These are phyloP conservation scores for Stenogyne calaminthoides DNA, from an alignment of 305 asterid species.

Conservation along the genomic window DNA sequence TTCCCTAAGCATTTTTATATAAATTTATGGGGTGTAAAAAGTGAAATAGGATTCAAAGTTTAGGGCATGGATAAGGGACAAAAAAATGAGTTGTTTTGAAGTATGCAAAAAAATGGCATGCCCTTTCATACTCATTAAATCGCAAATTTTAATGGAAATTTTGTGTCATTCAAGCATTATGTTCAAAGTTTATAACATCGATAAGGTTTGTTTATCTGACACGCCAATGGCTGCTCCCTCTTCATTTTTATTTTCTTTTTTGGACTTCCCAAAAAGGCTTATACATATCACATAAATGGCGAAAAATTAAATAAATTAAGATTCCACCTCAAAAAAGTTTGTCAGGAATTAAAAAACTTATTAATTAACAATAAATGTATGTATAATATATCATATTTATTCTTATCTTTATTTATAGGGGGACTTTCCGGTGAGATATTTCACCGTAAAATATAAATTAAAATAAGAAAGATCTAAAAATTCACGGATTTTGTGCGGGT, in stretches of 20 bases:
- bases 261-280: slow-evolving; percentile 4
- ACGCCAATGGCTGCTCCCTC: slow-evolving; percentile 49
- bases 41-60: slow-evolving; percentile 22
- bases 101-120: slow-evolving; percentile 41
- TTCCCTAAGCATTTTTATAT: slow-evolving; percentile 12
- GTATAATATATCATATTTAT: too few species aligned
- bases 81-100: slow-evolving; percentile 33
- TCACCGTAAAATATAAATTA: too few species aligned
- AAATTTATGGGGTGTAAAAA: slow-evolving; percentile 21
- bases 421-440: too few species aligned
- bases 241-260: not conserved
- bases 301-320: slow-evolving; percentile 22
- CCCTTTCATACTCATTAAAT: slow-evolving; percentile 39
- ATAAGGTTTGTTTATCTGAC: slow-evolving; percentile 40
- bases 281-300: not conserved
- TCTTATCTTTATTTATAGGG: too few species aligned
- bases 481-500: too few species aligned
- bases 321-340: too few species aligned
- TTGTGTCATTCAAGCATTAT: slow-evolving; percentile 57
- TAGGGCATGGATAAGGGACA: slow-evolving; percentile 35
- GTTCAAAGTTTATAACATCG: slow-evolving; percentile 51
- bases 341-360: too few species aligned
- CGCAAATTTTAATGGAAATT: slow-evolving; percentile 22
- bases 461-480: too few species aligned
- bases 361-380: too few species aligned